Base-by-base conservation (phyloP, 208 protist species). In the Angomonas deanei region DNA sequence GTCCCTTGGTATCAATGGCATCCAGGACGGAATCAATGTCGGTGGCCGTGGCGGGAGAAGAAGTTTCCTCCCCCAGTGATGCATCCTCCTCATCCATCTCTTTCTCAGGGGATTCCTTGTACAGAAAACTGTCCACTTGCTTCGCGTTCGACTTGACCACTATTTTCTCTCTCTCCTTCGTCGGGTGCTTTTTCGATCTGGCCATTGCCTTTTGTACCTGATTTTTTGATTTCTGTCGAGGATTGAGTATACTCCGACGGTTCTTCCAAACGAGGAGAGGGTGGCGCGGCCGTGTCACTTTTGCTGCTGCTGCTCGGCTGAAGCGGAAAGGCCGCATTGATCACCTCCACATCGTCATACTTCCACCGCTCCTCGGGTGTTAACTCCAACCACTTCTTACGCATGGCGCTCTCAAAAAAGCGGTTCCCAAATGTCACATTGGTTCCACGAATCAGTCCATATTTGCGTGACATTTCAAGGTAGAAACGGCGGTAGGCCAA, bases 401-500 rank as follows among this genome's bases (percentile, higher is more conserved):
- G 78, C 75, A 88, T 85, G n/a, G 83, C 81, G 3, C 47, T 19
- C 61, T 81, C 71, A 42, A 94, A 91, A 4, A 82, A 38, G 13
- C 73, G 69, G 61, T 88, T 94, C 32, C 77, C 69, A 26, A 70
- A 57, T 19, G 58, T 59, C 15, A 30, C 31, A 36, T 33, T 53
- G 55, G 26, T 60, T 54, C 55, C 61, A 48, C 70, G 71, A 42
- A 66, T 21, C 34, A 95, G 66, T 19, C 89, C 89, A 49, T 86
- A 82, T 13, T 56, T 61, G 11, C 48, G 33, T 46, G 77, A 84
- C 78, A 87, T 82, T 11, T 70, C 78, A 8, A 17, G 8, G 59
- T 91, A 89, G 72, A 92, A 95, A 11, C 70, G 64, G 3, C 64
- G 70, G 59, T 87, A 95, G 0, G 86, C 70, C 5, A 69, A 53